Evolutionary conservation across 345 rosid genomes (phyloP).

Genomic region (Acer campestre): DNA sequence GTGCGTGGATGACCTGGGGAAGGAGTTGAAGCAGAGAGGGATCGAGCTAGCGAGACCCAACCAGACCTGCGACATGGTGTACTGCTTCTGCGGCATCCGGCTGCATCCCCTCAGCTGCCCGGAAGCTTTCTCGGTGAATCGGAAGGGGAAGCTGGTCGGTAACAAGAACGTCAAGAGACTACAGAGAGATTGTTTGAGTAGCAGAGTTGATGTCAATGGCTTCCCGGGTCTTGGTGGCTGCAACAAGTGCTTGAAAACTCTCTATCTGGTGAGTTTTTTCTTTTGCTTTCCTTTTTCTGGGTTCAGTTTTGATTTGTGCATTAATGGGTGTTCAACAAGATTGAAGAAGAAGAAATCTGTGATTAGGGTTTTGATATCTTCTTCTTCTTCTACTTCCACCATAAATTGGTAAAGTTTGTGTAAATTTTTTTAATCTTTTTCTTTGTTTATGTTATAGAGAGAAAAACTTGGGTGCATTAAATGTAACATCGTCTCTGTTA

Average conservation of each 20-base stretch:
- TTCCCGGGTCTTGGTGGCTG: constrained; percentile 74
- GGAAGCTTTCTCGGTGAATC: constrained; percentile 54
- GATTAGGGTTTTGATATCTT: not conserved
- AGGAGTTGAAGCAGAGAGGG: constrained; percentile 65
- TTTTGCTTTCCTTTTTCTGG: not conserved
- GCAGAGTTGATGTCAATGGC: constrained; percentile 45
- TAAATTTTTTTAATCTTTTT: not conserved
- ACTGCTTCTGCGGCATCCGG: constrained; percentile 87
- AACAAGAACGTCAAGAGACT: constrained; percentile 59
- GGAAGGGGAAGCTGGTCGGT: constrained; percentile 65
- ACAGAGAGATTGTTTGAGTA: constrained; percentile 70
- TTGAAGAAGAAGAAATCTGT: not conserved
- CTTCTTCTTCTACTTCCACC: not conserved
- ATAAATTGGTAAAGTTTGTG: constrained; percentile 29
- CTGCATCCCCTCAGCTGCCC: constrained; percentile 77
- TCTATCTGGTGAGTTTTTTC: constrained; percentile 43
- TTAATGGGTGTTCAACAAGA: not conserved
- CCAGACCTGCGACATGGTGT: constrained; percentile 84
- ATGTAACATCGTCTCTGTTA: not conserved
- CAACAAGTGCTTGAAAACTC: constrained; percentile 78
- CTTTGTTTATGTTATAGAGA: not conserved
- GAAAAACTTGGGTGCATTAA: not conserved
- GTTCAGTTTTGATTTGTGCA: not conserved
- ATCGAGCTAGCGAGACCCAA: constrained; percentile 60
- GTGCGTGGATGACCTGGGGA: constrained; percentile 79